Evolutionary conservation across 768 basidiomycete species (phyloP).

Genomic region (Podaxis sp.): DNA sequence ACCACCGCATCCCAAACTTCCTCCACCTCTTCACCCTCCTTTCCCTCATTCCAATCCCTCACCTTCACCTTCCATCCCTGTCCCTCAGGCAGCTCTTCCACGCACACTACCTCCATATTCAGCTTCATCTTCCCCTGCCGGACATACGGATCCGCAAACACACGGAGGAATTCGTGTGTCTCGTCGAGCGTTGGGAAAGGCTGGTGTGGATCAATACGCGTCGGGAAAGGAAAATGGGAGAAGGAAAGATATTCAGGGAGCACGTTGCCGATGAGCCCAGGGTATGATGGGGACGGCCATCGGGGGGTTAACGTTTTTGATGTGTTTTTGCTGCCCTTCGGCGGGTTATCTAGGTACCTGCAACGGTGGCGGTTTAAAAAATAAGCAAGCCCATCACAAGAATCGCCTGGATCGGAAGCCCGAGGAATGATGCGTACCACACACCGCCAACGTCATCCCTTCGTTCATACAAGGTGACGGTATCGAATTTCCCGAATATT

Average conservation of each 20-base stretch:
- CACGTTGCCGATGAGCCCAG: slow-evolving; percentile 48
- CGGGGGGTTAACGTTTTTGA: slow-evolving; percentile 19
- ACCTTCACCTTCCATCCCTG: slow-evolving; percentile 39
- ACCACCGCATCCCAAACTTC: slow-evolving; percentile 51
- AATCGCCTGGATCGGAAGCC: not conserved
- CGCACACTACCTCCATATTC: slow-evolving; percentile 36
- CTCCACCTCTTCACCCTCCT: slow-evolving; percentile 23
- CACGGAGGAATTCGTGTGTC: slow-evolving; percentile 34
- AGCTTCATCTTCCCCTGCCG: slow-evolving; percentile 34
- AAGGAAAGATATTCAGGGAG: slow-evolving; percentile 43
- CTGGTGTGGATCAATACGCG: slow-evolving; percentile 26
- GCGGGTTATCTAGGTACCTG: slow-evolving; percentile 32
- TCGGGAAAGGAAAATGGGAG: slow-evolving; percentile 35
- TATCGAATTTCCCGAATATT: slow-evolving; percentile 38
- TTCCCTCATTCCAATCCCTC: slow-evolving; percentile 31
- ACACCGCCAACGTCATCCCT: slow-evolving; percentile 49
- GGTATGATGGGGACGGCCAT: slow-evolving; percentile 50
- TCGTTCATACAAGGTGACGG: slow-evolving; percentile 45
- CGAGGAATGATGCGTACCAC: slow-evolving; percentile 31
- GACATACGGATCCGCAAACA: slow-evolving; percentile 32
- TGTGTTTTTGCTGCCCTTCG: not conserved
- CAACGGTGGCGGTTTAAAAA: slow-evolving; percentile 6
- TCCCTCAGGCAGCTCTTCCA: slow-evolving; percentile 31
- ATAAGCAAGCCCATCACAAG: not conserved
- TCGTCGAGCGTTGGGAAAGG: slow-evolving; percentile 40